These are phyloP conservation scores for Candida ponderosae DNA, from an alignment of 805 yeast genomes.

Conservation along the genomic window DNA sequence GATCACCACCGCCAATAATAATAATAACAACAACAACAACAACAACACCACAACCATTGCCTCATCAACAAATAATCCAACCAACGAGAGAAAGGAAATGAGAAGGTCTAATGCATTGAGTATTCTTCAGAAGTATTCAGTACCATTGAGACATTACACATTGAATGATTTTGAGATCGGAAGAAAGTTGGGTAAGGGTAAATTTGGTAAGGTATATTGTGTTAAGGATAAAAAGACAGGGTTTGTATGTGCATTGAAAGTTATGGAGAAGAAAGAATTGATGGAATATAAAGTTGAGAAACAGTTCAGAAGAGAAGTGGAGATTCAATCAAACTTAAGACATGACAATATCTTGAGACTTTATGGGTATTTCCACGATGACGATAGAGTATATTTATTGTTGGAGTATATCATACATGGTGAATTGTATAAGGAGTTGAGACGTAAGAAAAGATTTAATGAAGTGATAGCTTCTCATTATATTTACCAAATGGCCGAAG, in stretches of 20 bases:
- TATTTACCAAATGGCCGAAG: conserved; percentile 76
- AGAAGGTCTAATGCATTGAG: conserved; percentile 15
- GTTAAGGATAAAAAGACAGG: conserved; percentile 71
- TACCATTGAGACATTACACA: conserved; percentile 25
- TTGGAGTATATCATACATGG: conserved; percentile 84
- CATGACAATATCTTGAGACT: conserved; percentile 79
- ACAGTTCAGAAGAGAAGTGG: conserved; percentile 86
- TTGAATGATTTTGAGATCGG: conserved; percentile 80
- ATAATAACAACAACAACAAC: not conserved
- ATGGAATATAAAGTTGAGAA: conserved; percentile 68
- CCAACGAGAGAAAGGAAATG: conserved; percentile 1
- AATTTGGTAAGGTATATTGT: conserved; percentile 88
- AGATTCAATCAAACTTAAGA: conserved; percentile 71
- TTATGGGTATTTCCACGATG: conserved; percentile 81
- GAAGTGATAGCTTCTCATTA: conserved; percentile 72
- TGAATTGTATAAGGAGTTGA: conserved; percentile 71
- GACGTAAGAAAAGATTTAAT: conserved; percentile 58
- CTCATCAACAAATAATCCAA: not conserved
- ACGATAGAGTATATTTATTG: conserved; percentile 70
- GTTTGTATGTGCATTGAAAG: conserved; percentile 82
- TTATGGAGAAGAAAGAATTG: conserved; percentile 79
- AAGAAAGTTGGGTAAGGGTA: conserved; percentile 82
- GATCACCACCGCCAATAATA: not conserved
- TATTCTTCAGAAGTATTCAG: conserved; percentile 17
- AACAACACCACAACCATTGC: not conserved